phyloP scores from a whole-genome alignment of 202 grass and related monocot species.

The Schoenoplectus tabernaemontani region DNA sequence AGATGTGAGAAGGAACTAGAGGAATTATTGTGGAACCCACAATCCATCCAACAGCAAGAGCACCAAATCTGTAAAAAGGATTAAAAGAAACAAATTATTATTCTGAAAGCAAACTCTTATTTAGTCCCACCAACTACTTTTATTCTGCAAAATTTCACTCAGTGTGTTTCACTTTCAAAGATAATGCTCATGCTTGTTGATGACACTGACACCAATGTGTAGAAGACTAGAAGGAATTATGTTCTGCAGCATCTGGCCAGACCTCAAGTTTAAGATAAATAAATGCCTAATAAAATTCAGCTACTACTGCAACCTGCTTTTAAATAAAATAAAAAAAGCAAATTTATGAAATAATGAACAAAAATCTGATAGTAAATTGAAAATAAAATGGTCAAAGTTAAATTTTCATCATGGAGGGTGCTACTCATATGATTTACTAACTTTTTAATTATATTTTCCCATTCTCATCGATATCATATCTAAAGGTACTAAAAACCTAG shows the following conservation, averaged over 20 bases:
- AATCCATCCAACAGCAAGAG: constrained; percentile 71
- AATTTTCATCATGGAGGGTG: neutral
- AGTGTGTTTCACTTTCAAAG: neutral
- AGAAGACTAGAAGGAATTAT: neutral
- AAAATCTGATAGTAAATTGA: neutral
- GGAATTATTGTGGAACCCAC: constrained; percentile 62
- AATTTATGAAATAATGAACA: neutral
- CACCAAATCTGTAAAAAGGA: constrained; percentile 44
- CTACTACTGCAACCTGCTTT: neutral
- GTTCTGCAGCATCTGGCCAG: neutral
- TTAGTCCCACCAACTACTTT: neutral
- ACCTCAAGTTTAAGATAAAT: neutral
- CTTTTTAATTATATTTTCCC: neutral
- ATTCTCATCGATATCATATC: neutral
- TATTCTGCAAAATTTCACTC: neutral
- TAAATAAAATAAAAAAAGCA: neutral
- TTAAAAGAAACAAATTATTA: constrained; percentile 9
- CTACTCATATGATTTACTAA: neutral
- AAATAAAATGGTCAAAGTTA: neutral
- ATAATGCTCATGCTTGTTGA: neutral
- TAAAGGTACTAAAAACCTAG: neutral
- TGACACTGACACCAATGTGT: too few relatives aligned
- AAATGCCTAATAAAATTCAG: neutral
- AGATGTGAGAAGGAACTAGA: constrained; percentile 57
- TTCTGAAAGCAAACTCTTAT: neutral